Percentiles rank a stretch among this genome's conserved stretches.
These are phyloP conservation scores for Neurospora intermedia DNA, from an alignment of 495 filamentous ascomycete genomes.

Conservation along the genomic window DNA sequence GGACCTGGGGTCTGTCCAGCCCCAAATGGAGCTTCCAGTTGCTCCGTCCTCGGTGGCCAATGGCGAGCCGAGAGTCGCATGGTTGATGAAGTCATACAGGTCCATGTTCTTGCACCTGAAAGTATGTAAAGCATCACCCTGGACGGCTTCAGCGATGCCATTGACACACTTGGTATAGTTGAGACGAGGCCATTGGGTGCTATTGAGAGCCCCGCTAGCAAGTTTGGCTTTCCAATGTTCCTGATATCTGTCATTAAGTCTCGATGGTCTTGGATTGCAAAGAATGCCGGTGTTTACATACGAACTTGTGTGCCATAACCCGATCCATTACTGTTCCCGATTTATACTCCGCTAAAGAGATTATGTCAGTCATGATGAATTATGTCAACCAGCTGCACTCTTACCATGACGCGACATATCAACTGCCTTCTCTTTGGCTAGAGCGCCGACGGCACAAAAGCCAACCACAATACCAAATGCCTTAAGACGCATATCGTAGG, in stretches of 20 bases:
- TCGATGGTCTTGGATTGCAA: background rate
- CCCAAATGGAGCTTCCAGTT: conserved; percentile 1
- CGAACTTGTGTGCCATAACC: conserved; percentile 5
- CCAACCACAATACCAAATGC: background rate
- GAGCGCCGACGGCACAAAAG: background rate
- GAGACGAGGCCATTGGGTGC: conserved; percentile 1
- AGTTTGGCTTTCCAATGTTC: conserved; percentile 5
- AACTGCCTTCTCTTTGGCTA: background rate
- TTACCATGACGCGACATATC: background rate
- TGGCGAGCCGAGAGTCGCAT: conserved; percentile 12
- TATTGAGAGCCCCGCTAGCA: background rate
- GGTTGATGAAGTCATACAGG: conserved; percentile 35
- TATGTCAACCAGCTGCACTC: background rate
- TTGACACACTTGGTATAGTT: conserved; percentile 25
- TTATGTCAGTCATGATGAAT: background rate
- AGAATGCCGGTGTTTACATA: background rate
- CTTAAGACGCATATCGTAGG: background rate
- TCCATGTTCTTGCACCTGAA: conserved; percentile 43
- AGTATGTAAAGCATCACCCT: conserved; percentile 27
- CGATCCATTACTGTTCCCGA: conserved; percentile 2
- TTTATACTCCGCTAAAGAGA: background rate
- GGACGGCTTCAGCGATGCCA: conserved; percentile 29
- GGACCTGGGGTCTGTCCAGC: conserved; percentile 1
- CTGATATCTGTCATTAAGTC: background rate
- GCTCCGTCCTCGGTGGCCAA: conserved; percentile 40